These are phyloP conservation scores for Davidsoniella neocaledoniae DNA, from an alignment of 2,329 filamentous ascomycete genomes.

Conservation along the genomic window DNA sequence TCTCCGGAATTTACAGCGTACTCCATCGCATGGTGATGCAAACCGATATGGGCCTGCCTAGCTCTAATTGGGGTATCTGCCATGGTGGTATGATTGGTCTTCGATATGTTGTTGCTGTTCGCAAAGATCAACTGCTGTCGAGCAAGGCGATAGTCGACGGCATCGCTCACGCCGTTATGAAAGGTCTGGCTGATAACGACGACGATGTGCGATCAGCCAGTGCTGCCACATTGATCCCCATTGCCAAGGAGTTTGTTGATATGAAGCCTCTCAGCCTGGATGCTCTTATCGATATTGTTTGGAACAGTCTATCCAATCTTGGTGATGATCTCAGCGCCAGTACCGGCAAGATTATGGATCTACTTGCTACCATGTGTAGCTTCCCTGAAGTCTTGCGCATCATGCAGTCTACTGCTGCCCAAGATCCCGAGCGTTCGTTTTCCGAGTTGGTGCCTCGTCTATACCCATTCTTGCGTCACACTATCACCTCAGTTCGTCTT, in stretches of 20 bases:
- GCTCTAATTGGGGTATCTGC: conserved; percentile 79
- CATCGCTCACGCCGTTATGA: conserved; percentile 83
- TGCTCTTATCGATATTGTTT: conserved; percentile 80
- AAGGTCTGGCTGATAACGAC: conserved; percentile 75
- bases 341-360: conserved; percentile 96
- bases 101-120: conserved; percentile 84
- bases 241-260: conserved; percentile 85
- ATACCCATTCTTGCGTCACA: conserved; percentile 91
- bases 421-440: conserved; percentile 78
- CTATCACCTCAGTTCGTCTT: conserved; percentile 85
- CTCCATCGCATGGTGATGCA: conserved; percentile 88
- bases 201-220: conserved; percentile 95
- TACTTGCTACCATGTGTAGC: conserved; percentile 85
- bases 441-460: conserved; percentile 80
- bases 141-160: conserved; percentile 81
- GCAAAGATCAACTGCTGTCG: conserved; percentile 77
- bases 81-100: conserved; percentile 97
- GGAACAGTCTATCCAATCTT: conserved; percentile 93
- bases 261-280: conserved; percentile 65
- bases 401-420: conserved; percentile 77
- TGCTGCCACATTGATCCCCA: conserved; percentile 90
- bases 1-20: conserved; percentile 69
- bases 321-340: conserved; percentile 94
- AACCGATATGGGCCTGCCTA: conserved; percentile 55
- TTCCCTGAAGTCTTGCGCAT: conserved; percentile 84